Base-by-base conservation (phyloP, 2,329 filamentous ascomycete genomes). In the Hirsutella rhossiliensis region DNA sequence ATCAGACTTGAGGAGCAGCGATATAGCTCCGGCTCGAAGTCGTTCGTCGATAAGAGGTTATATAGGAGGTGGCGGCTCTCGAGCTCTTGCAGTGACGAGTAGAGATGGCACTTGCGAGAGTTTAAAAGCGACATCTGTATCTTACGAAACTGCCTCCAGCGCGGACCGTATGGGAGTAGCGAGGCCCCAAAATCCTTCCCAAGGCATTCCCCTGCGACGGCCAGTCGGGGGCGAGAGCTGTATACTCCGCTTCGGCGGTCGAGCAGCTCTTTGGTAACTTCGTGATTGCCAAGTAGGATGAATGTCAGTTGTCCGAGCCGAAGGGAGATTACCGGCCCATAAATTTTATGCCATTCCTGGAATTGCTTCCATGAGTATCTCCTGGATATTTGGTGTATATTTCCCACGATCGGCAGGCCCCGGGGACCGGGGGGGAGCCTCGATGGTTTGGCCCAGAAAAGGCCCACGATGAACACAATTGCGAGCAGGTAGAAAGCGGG, bases 301-400 rank as follows among this genome's bases (percentile, higher is more conserved):
- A 55, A 20, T 1, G 38, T 44, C 2, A 46, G 37, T 17, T 56
- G 51, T 0, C 52, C 51, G 11, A 43, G 45, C 47, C 43, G 52
- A 6, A 56, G 40, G 18, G 51, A 44, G 40, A 55, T 47, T 23
- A 56, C 42, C 1, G 52, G 51, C 5, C 53, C 54, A 31, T 56
- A 53, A 12, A 50, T 19, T 37, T 49, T 52, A 37, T 48, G 47
- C 52, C 51, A 54, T 49, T 71, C 54, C 43, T 78, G 72, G 49
- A 78, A 76, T 55, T 71, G 73, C 20, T 76, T 64, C 75, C 75
- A 78, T 3, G 75, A 73, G 52, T 77, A 76, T 44, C 54, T 57
- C 11, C 57, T 52, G 18, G 53, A 50, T 8, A 50, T 34, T 36
- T 56, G 54, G 28, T 55, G 54, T 18, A 56, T 38, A 30, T 55